phyloP scores from a whole-genome alignment of 345 rosid genomes.

The Citrus mangshanensis region DNA sequence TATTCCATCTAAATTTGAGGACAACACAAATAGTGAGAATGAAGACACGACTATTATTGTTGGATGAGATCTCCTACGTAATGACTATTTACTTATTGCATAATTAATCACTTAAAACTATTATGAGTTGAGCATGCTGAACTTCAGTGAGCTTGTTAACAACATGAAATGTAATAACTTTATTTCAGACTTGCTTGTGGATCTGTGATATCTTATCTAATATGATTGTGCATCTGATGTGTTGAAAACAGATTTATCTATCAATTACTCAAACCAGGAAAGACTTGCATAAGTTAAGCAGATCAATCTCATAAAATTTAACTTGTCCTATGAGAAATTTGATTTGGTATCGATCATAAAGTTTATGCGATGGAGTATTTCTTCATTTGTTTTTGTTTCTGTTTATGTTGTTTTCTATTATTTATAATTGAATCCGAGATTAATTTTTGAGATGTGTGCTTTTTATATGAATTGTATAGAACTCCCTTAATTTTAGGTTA shows the following conservation, averaged over 20 bases:
- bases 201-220: neutral
- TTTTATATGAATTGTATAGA: neutral
- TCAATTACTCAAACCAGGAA: neutral
- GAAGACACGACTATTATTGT: conserved; percentile 13
- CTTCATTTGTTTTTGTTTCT: neutral
- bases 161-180: neutral
- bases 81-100: too few relatives aligned
- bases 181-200: neutral
- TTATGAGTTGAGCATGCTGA: neutral
- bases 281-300: neutral
- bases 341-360: neutral
- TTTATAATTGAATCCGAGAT: neutral
- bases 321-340: neutral
- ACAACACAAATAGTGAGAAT: neutral
- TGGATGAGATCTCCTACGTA: conserved; percentile 2
- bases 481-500: neutral
- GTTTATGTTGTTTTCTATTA: neutral
- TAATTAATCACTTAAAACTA: neutral
- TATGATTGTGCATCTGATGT: neutral
- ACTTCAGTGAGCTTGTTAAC: neutral
- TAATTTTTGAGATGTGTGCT: neutral
- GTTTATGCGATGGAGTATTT: neutral
- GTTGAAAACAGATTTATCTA: neutral
- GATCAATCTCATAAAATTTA: neutral
- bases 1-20: conserved; percentile 13